Evolutionary conservation across 2,329 filamentous ascomycete genomes (phyloP), one percentile per base, ranked within the genome.

Genomic region (Calonectria hongkongensis): DNA sequence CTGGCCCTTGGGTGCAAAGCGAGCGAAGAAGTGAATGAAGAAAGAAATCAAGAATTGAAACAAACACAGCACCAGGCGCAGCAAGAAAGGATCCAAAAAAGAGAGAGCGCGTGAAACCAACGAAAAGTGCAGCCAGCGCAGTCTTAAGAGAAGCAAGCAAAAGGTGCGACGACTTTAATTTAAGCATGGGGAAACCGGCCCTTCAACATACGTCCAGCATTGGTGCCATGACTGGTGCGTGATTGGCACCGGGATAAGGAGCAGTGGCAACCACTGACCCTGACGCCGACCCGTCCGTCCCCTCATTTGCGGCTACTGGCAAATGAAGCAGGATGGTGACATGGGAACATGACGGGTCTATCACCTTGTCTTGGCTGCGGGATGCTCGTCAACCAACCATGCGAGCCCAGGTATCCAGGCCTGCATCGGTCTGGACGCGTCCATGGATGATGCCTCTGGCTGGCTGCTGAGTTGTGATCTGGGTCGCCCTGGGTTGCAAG

Each of bases 291-390:
- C 65, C 66, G 68, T 73, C 63, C 13, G 36, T 66, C 73, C 76
- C 70, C 65, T 68, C 60, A 70, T 56, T 71, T 70, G 72, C 73
- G 73, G 67, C 72, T 73, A 66, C 70, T 70, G 74, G 77, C 74
- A 79, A 79, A 79, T 79, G 75, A 77, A 73, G 73, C 77, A 78
- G 68, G 77, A 78, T 78, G 75, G 39, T 8, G 67, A 58, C 69
- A 68, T 74, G 76, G 62, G 60, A 56, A 64, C 16, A 73, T 71
- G 70, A 74, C 56, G 56, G 73, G 70, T 68, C 72, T 73, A 63
- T 71, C 68, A 70, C 73, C 66, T 73, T 77, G 76, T 76, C 48
- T 73, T 71, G 65, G 33, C 68, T 73, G 69, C 58, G 63, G 51
- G 68, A 58, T 2, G 48, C 21, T 41, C 58, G 71, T 51, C 50